These are phyloP conservation scores for Pythium vanterpoolii DNA, from an alignment of 352 stramenopile genomes.

Conservation along the genomic window DNA sequence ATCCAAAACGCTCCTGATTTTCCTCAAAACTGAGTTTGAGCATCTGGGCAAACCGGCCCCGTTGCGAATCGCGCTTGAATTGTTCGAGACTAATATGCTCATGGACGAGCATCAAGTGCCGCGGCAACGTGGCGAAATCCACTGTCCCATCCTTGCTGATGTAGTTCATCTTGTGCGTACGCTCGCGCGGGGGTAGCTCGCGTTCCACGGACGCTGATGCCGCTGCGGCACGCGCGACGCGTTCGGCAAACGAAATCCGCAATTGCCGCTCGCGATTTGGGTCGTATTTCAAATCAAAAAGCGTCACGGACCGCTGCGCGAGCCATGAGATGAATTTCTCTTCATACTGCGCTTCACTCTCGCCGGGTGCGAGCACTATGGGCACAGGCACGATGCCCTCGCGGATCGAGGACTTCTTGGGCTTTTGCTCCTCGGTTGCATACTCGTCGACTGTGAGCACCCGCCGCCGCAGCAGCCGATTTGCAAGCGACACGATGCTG, in stretches of 20 bases:
- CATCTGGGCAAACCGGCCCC: not conserved
- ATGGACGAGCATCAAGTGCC: not conserved
- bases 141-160: not conserved
- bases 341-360: slow-evolving; percentile 8
- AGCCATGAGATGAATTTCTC: not conserved
- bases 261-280: not conserved
- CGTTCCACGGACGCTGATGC: not conserved
- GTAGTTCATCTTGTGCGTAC: not conserved
- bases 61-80: not conserved
- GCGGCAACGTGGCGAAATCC: not conserved
- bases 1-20: not conserved
- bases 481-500: not conserved
- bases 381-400: not conserved
- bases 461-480: slow-evolving; percentile 4
- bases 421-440: not conserved
- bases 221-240: not conserved
- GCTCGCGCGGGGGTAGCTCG: not conserved
- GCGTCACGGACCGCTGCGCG: not conserved
- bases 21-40: not conserved
- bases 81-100: not conserved
- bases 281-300: not conserved
- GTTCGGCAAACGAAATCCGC: slow-evolving; percentile 7
- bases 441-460: not conserved
- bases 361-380: not conserved
- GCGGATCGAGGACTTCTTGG: not conserved